Evolutionary conservation across 768 basidiomycete genomes (phyloP).

Genomic region (Coprinellus aureogranulatus): DNA sequence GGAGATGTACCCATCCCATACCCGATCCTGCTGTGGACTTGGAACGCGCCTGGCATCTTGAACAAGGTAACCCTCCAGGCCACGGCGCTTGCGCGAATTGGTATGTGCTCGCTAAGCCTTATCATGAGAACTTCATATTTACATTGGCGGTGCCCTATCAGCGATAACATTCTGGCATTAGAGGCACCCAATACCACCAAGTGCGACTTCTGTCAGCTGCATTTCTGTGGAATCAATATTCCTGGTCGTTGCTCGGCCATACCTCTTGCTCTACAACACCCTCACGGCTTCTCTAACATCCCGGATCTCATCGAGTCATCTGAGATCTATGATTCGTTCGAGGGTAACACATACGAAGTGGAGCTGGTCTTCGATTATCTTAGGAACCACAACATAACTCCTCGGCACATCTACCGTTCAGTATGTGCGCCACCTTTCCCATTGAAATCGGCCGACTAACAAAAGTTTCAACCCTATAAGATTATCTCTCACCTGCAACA

Average conservation of each 20-base stretch:
- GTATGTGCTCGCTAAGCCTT: slow-evolving; percentile 34
- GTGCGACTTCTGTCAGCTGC: slow-evolving; percentile 81
- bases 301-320: slow-evolving; percentile 75
- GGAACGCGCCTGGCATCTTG: slow-evolving; percentile 73
- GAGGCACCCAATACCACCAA: slow-evolving; percentile 74
- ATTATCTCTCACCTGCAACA: slow-evolving; percentile 59
- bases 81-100: slow-evolving; percentile 83
- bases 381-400: slow-evolving; percentile 55
- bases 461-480: slow-evolving; percentile 31
- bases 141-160: slow-evolving; percentile 21
- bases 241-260: slow-evolving; percentile 69
- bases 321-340: slow-evolving; percentile 79
- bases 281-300: slow-evolving; percentile 64
- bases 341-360: slow-evolving; percentile 74
- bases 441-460: background rate
- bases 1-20: slow-evolving; percentile 80
- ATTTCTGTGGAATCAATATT: slow-evolving; percentile 79
- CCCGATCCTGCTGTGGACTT: slow-evolving; percentile 66
- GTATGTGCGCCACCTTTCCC: slow-evolving; percentile 32
- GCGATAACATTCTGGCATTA: slow-evolving; percentile 73
- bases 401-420: slow-evolving; percentile 75
- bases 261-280: slow-evolving; percentile 57
- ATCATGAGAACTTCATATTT: background rate
- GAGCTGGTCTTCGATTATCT: slow-evolving; percentile 84
- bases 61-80: slow-evolving; percentile 76